Conservation (phyloP, 768 basidiomycete genomes). For the Guyanaporus albipodus region DNA sequence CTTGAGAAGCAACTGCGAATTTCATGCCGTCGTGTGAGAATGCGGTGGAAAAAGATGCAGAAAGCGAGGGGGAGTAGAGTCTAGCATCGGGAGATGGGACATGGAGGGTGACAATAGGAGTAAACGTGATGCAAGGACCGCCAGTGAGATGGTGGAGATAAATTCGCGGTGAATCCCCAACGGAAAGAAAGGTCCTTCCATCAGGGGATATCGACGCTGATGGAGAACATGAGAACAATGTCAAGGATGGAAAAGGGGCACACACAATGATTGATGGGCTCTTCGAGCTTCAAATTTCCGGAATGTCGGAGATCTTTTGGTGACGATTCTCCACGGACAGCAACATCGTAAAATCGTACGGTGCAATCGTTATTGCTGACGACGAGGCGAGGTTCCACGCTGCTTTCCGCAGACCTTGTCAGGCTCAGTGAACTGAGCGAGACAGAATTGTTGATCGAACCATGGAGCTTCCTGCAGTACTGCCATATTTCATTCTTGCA, state of each 20-base stretch:
- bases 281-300: conserved; percentile 55
- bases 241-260: conserved; percentile 10
- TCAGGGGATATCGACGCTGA: conserved; percentile 88
- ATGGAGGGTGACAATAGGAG: conserved; percentile 62
- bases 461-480: conserved; percentile 47
- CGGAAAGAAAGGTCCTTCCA: conserved; percentile 79
- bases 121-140: conserved; percentile 56
- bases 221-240: conserved; percentile 9
- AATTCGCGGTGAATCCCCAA: conserved; percentile 86
- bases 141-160: conserved; percentile 77
- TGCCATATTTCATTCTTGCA: conserved; percentile 43
- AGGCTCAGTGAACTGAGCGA: conserved; percentile 59
- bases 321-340: conserved; percentile 44
- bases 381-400: conserved; percentile 69
- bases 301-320: conserved; percentile 45
- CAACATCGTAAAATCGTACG: conserved; percentile 77
- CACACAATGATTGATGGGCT: conserved; percentile 81
- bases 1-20: conserved; percentile 81
- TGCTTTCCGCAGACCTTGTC: conserved; percentile 56
- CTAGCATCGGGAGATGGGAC: conserved; percentile 55
- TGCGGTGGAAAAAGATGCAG: conserved; percentile 76
- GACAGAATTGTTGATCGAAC: conserved; percentile 83
- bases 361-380: conserved; percentile 86
- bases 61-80: conserved; percentile 41
- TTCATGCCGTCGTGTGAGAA: conserved; percentile 74